These are phyloP conservation scores for Aspergillus chevalieri DNA, from an alignment of 2,329 filamentous ascomycete species.

Conservation along the genomic window DNA sequence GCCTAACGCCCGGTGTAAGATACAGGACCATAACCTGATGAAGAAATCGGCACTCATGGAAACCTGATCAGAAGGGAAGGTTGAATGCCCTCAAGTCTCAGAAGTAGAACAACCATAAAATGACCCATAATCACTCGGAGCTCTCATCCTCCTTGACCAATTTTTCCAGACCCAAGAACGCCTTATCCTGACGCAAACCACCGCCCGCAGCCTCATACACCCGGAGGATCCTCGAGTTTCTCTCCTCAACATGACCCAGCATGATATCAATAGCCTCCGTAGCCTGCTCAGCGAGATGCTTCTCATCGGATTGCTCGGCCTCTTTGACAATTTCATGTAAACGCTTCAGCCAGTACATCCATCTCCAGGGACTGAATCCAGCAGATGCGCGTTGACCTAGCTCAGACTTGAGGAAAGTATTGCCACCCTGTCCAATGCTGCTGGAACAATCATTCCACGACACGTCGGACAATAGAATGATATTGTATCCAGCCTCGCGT, in stretches of 20 bases:
- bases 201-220: slow-evolving; percentile 6
- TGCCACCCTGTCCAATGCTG: slow-evolving; percentile 10
- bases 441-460: slow-evolving; percentile 16
- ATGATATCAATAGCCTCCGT: slow-evolving; percentile 15
- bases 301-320: slow-evolving; percentile 12
- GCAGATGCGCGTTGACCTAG: slow-evolving; percentile 15
- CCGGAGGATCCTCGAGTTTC: slow-evolving; percentile 8
- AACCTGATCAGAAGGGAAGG: too few relatives aligned
- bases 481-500: slow-evolving; percentile 9
- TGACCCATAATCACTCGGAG: too few relatives aligned
- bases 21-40: too few relatives aligned
- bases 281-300: slow-evolving; percentile 13
- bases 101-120: too few relatives aligned
- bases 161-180: slow-evolving; percentile 8
- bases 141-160: background rate
- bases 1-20: too few relatives aligned
- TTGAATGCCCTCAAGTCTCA: too few relatives aligned
- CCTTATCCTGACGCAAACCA: slow-evolving; percentile 8
- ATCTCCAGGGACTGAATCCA: slow-evolving; percentile 21
- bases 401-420: slow-evolving; percentile 14
- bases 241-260: slow-evolving; percentile 8
- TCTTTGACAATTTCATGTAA: slow-evolving; percentile 17
- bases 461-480: slow-evolving; percentile 14
- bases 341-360: slow-evolving; percentile 21
- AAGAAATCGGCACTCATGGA: too few relatives aligned